Evolutionary conservation across 495 filamentous ascomycete species (phyloP), one percentile per base, ranked within the genome.

Genomic region (Penicillium mononematosum): DNA sequence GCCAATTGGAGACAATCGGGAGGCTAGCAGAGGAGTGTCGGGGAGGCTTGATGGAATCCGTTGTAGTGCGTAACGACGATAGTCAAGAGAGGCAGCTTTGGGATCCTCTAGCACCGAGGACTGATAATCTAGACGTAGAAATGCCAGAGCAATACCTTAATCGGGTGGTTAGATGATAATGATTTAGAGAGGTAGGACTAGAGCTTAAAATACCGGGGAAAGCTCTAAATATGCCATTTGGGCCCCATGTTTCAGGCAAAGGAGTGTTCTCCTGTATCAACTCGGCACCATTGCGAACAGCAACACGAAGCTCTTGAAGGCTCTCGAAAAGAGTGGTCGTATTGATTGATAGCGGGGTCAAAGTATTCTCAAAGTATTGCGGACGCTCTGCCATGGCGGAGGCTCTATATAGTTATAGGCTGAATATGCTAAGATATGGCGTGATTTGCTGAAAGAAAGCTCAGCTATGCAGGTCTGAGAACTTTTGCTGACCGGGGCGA

Each of bases 71-170:
- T 66, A 42, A 17, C 60, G 47, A 20, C 55, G 65, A 51, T 71
- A 77, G 38, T 71, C 60, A 7, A 53, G 48, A 20, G 60, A 44
- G 16, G 25, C 1, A 14, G 45, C 45, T 14, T 53, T 31, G 8
- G 34, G 27, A 8, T 60, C 63, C 1, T 31, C 47, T 19, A 75
- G 38, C 2, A 65, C 61, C 1, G 63, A 36, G 1, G 59, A 63
- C 53, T 77, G 74, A 39, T 65, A 73, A 10, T 66, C 69, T 25
- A 77, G 68, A 16, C 74, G 73, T 10, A 77, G 61, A 31, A 75
- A 72, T 34, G 70, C 59, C 43, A 77, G 64, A 31, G 67, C 66
- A 31, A 77, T 58, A 8, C 74, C 74, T 77, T 50, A 17, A n/a
- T 24, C 17, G 27, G 36, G 29, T 2, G 4, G 50, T 64, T 44